A percentile compares a stretch with the other conserved stretches of the same genome.
These are phyloP conservation scores for Anthostomella pinea DNA, from an alignment of 2,329 filamentous ascomycete species.

Conservation along the genomic window DNA sequence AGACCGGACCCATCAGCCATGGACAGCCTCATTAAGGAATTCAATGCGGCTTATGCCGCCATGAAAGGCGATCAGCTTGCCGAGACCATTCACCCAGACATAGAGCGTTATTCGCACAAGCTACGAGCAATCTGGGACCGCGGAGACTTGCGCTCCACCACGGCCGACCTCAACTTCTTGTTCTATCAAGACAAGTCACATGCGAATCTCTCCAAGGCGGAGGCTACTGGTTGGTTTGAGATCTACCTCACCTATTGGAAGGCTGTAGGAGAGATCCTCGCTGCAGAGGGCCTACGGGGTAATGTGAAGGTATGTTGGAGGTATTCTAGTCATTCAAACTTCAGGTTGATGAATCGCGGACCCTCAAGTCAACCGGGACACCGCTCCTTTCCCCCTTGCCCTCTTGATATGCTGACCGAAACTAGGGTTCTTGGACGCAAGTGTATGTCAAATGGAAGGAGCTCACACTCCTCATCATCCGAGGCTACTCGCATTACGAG, in stretches of 20 bases:
- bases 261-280: slow-evolving; percentile 69
- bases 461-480: slow-evolving; percentile 69
- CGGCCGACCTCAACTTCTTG: slow-evolving; percentile 70
- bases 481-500: slow-evolving; percentile 72
- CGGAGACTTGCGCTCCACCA: slow-evolving; percentile 64
- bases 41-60: slow-evolving; percentile 63
- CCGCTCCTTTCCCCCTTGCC: not conserved
- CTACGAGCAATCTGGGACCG: slow-evolving; percentile 69
- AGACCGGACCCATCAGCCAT: slow-evolving; percentile 44
- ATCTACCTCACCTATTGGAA: slow-evolving; percentile 85
- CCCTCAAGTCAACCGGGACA: no score
- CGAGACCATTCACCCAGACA: slow-evolving; percentile 68
- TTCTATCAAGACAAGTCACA: slow-evolving; percentile 59
- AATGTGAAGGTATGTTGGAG: slow-evolving; percentile 28
- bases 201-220: slow-evolving; percentile 58
- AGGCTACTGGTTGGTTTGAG: slow-evolving; percentile 80
- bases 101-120: slow-evolving; percentile 61
- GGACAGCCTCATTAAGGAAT: slow-evolving; percentile 72
- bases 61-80: slow-evolving; percentile 72
- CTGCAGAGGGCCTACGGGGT: slow-evolving; percentile 52
- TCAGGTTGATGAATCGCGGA: no score
- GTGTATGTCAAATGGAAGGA: slow-evolving; percentile 91
- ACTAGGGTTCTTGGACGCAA: slow-evolving; percentile 65
- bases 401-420: slow-evolving; percentile 7
- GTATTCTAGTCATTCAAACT: not conserved